Base-by-base conservation (phyloP, 371 early-diverging fungal species). In the Chytridium lagenaria region DNA sequence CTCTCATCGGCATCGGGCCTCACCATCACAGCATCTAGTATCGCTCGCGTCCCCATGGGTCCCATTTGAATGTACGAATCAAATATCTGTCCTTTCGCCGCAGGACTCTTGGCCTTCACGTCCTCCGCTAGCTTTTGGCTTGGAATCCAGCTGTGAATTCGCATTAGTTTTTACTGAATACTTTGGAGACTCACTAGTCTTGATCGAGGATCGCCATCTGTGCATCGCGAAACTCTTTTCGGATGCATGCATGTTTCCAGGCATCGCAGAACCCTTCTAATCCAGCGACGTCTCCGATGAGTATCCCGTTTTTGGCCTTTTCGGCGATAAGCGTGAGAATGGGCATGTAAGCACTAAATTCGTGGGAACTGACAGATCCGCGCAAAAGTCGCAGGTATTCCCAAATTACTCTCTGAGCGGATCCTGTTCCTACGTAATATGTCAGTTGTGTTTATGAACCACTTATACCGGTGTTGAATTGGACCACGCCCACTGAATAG, bases 401-500 rank as follows among this genome's bases (percentile, higher is more conserved):
- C 1, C 28, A 23, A 31, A 76, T 76, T 30, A 76, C 77, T 16
- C 39, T 23, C 31, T 66, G 67, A 0, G 72, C 77, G 15, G 66
- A 65, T 22, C 77, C 77, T 22, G 77, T 72, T 51, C 72, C 73
- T 71, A 36, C 2, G 51, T 22, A 2, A 15, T 26, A 2, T 7
- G 23, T 3, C 19, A 28, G 28, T 5, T 52, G 1, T 1, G 7
- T 26, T 2, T 2, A n/a, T 7, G 1, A 26, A n/a, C 23, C 22
- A 2, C 38, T 26, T 22, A 44, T 0, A 68, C 34, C 33, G 50
- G 1, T 38, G 3, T 19, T 63, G 36, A 63, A 31, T 19, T 38
- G 77, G n/a, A 76, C 51, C 50, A 76, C 69, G 16, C 77, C 77
- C 15, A 66, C 77, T 7, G 77, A 76, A 64, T 52, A 72, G 10